phyloP scores from a whole-genome alignment of 352 stramenopile species.

The Pilasporangium apinafurcum region DNA sequence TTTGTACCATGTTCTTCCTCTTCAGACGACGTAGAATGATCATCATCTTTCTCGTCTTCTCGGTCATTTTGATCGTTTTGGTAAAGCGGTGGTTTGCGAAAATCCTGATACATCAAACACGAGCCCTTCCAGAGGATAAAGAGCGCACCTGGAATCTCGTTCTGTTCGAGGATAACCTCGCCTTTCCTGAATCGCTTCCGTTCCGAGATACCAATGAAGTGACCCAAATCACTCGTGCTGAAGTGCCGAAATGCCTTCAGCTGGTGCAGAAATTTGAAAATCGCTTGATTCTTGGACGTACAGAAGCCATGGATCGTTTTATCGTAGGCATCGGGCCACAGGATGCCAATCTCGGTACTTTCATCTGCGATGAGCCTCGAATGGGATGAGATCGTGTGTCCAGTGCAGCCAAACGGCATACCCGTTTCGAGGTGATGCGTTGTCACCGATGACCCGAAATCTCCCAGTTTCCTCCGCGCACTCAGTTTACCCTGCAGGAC shows the following conservation, averaged over 20 bases:
- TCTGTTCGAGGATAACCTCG: slow-evolving; percentile 56
- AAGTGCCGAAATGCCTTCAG: slow-evolving; percentile 56
- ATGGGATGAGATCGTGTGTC: slow-evolving; percentile 37
- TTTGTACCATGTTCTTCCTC: neutral
- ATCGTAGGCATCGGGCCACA: slow-evolving; percentile 53
- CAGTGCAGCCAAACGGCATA: slow-evolving; percentile 50
- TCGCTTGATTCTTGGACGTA: slow-evolving; percentile 51
- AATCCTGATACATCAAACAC: slow-evolving; percentile 62
- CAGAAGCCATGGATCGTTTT: slow-evolving; percentile 47
- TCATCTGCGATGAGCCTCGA: slow-evolving; percentile 57
- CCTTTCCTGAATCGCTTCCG: slow-evolving; percentile 59
- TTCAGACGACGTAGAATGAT: slow-evolving; percentile 3
- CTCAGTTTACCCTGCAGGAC: slow-evolving; percentile 50
- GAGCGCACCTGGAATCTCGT: slow-evolving; percentile 40
- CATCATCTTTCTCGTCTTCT: slow-evolving; percentile 4
- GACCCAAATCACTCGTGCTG: slow-evolving; percentile 52
- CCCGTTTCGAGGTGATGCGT: slow-evolving; percentile 57
- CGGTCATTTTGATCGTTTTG: slow-evolving; percentile 10
- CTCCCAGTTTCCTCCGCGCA: slow-evolving; percentile 47
- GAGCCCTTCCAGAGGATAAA: slow-evolving; percentile 62
- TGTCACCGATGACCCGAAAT: slow-evolving; percentile 54
- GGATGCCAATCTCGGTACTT: slow-evolving; percentile 55
- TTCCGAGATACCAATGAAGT: slow-evolving; percentile 72
- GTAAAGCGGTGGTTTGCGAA: slow-evolving; percentile 36
- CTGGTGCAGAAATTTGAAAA: slow-evolving; percentile 66